Base-by-base conservation (phyloP, 1,284 basidiomycete species). In the Irpex sp. region DNA sequence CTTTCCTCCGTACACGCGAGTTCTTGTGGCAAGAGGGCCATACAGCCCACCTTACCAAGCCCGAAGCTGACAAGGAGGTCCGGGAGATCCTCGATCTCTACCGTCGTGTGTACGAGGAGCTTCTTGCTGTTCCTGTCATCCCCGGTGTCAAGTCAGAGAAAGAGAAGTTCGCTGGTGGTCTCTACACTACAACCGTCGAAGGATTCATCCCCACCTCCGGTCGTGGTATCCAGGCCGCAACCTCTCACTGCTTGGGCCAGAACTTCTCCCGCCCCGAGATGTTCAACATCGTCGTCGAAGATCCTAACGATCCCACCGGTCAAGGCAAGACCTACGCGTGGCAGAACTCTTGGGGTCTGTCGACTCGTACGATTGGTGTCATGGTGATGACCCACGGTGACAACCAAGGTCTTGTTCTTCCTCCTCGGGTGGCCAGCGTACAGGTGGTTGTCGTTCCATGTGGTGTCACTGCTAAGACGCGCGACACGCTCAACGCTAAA, bases 371-470 rank as follows among this genome's bases (percentile, higher is more conserved):
- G 43, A 95, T 99, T 70, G 97, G 97, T 75, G 94, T 98, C 64
- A 98, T 98, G 95, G 96, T 98, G 72, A 99, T 99, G 97, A 89
- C 95, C 8, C 97, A 99, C 75, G 97, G 97, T 59, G 97, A 99
- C 77, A 94, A 99, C 76, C 94, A 98, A 74, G 97, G 97, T 54
- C 79, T 99, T 66, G 96, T 99, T 11, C 87, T 98, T 66, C 97
- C 97, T 36, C 97, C 97, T 61, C 85, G 94, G 31, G 97, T 99
- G 21, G 94, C 97, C n/a, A 87, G 86, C 67, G 78, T 97, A 26
- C 97, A 99, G 79, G 95, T 89, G 58, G 84, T 97, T 57, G 81
- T 99, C 68, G 90, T 99, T 54, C 97, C 97, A 11, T 95, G 94
- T 68, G 97, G 97, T 61, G 88, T 98, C 69, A 94, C 89, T 13